A percentile compares a stretch with the other conserved stretches of the same genome.
These are phyloP conservation scores for Fragaria vesca DNA, from an alignment of 306 rosid species.

Conservation along the genomic window DNA sequence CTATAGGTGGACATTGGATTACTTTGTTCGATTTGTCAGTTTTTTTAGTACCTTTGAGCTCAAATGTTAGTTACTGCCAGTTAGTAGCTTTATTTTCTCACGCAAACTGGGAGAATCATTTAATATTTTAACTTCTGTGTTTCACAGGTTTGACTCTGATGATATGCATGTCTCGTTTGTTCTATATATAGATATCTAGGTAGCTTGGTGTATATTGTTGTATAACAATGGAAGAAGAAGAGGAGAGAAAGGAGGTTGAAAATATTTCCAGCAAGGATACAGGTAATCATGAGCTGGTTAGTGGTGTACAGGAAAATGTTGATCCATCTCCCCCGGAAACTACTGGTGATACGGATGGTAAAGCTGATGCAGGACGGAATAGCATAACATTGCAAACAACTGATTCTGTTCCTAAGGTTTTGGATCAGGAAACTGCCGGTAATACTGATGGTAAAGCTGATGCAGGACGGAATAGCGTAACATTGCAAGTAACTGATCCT, in stretches of 20 bases:
- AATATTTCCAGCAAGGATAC: slow-evolving; percentile 39
- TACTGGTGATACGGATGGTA: slow-evolving; percentile 22
- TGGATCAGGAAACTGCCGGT: slow-evolving; percentile 19
- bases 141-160: slow-evolving; percentile 14
- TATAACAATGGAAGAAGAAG: slow-evolving; percentile 75
- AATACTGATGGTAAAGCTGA: slow-evolving; percentile 28
- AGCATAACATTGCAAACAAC: slow-evolving; percentile 28
- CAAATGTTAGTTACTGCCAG: not conserved
- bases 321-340: slow-evolving; percentile 35
- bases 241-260: slow-evolving; percentile 41
- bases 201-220: slow-evolving; percentile 28
- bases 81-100: slow-evolving; percentile 7
- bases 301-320: slow-evolving; percentile 31
- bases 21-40: not conserved
- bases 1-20: not conserved
- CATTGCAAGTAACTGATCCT: slow-evolving; percentile 34
- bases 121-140: not conserved
- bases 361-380: slow-evolving; percentile 28
- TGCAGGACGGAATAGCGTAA: slow-evolving; percentile 26
- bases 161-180: not conserved
- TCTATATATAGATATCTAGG: slow-evolving; percentile 35
- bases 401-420: slow-evolving; percentile 30
- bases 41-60: not conserved
- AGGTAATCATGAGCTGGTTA: slow-evolving; percentile 31
- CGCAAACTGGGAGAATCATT: slow-evolving; percentile 5